Evolutionary conservation across 352 stramenopile species (phyloP).

Genomic region (Pythium phragmitis): DNA sequence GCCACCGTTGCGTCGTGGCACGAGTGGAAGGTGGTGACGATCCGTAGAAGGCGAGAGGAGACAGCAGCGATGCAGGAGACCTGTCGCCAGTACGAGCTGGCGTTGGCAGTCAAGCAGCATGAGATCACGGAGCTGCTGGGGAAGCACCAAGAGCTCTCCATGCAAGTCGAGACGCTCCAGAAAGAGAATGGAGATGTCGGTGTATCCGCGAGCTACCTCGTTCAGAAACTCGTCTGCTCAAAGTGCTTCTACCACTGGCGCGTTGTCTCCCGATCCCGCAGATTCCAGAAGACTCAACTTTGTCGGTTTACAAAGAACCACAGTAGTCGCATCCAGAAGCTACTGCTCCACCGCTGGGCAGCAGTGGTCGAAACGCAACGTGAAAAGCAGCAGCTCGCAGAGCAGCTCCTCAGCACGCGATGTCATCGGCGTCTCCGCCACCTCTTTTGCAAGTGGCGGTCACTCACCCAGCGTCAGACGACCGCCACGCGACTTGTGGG

Average conservation of each 20-base stretch:
- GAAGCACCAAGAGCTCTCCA: neutral
- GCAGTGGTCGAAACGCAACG: neutral
- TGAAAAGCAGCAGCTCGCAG: neutral
- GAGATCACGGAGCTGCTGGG: neutral
- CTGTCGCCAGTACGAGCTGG: neutral
- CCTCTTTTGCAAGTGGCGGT: neutral
- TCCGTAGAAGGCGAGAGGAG: neutral
- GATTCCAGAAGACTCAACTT: neutral
- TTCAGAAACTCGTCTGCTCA: neutral
- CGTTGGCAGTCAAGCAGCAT: neutral
- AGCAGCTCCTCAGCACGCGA: neutral
- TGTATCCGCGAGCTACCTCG: neutral
- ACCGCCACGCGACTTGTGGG: neutral
- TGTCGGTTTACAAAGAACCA: neutral
- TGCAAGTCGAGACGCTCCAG: conserved; percentile 1
- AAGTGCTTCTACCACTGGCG: conserved; percentile 10
- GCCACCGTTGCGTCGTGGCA: neutral
- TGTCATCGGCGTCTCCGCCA: neutral
- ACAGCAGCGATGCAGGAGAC: neutral
- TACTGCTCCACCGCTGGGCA: neutral
- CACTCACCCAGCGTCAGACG: neutral
- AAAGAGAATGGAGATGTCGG: neutral
- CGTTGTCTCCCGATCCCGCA: neutral
- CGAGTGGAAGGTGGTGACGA: conserved; percentile 9
- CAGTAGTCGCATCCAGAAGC: neutral